These are phyloP conservation scores for Epichloe sp. DNA, from an alignment of 2,329 filamentous ascomycete genomes.

Conservation along the genomic window DNA sequence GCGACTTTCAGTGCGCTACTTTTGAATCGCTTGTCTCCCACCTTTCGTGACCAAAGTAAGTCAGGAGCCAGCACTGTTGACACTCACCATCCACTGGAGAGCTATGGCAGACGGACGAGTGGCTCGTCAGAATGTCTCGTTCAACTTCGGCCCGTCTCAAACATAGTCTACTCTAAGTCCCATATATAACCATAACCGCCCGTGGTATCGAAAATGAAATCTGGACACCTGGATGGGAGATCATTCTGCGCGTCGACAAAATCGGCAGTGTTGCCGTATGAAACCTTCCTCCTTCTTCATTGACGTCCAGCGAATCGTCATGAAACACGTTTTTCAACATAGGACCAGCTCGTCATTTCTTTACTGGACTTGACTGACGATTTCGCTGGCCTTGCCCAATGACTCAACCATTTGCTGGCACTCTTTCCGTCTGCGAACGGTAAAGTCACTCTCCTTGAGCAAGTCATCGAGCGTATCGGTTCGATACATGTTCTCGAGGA, in stretches of 20 bases:
- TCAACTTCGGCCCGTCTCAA: slow-evolving; percentile 10
- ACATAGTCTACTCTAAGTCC: slow-evolving; percentile 23
- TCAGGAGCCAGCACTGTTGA: not conserved
- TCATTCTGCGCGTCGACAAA: not conserved
- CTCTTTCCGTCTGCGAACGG: slow-evolving; percentile 85
- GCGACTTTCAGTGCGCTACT: not conserved
- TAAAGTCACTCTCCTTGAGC: slow-evolving; percentile 97
- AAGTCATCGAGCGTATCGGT: slow-evolving; percentile 81
- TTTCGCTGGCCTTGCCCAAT: slow-evolving; percentile 78
- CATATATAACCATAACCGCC: slow-evolving; percentile 15
- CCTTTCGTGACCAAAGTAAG: not conserved
- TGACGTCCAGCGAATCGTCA: not conserved
- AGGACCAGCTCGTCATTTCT: not conserved
- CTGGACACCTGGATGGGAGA: not conserved
- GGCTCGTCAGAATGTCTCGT: not conserved
- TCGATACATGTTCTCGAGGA: slow-evolving; percentile 96
- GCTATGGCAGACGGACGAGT: not conserved
- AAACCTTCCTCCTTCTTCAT: not conserved
- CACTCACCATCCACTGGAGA: not conserved
- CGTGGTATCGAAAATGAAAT: slow-evolving; percentile 25
- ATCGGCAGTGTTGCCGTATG: not conserved
- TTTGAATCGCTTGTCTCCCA: not conserved
- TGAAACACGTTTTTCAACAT: not conserved
- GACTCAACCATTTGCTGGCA: slow-evolving; percentile 99
- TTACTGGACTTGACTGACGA: slow-evolving; percentile 71